These are phyloP conservation scores for Coix lacrymajobi DNA, from an alignment of 176 grass and related monocot species.

Conservation along the genomic window DNA sequence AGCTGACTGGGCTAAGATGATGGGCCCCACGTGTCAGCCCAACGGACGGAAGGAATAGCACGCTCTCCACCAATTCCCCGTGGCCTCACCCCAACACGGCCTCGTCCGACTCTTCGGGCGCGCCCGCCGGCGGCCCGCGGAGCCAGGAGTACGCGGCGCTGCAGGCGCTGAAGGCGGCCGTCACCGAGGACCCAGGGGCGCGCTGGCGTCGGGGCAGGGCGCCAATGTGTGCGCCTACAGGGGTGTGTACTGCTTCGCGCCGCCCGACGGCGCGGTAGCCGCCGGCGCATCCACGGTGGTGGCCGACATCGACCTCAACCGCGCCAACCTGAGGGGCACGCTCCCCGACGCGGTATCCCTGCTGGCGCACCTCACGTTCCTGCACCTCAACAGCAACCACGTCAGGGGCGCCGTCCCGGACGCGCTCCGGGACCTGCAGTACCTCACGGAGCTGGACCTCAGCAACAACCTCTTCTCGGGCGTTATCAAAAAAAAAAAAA, in stretches of 20 bases:
- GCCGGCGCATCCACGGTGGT: constrained; percentile 31
- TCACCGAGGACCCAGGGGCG: constrained; percentile 60
- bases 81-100: too few relatives aligned
- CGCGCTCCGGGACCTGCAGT: constrained; percentile 47
- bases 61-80: too few relatives aligned
- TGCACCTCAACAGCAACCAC: constrained; percentile 91
- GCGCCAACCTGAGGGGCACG: constrained; percentile 50
- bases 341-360: constrained; percentile 57
- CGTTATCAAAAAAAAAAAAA: too few relatives aligned
- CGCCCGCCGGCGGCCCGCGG: neutral
- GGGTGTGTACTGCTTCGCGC: constrained; percentile 72
- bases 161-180: constrained; percentile 67
- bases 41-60: too few relatives aligned
- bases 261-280: constrained; percentile 35
- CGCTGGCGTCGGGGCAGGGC: constrained; percentile 64
- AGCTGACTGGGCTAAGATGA: too few relatives aligned
- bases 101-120: neutral
- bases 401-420: constrained; percentile 55
- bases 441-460: constrained; percentile 83
- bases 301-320: constrained; percentile 79
- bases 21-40: too few relatives aligned
- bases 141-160: constrained; percentile 59
- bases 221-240: constrained; percentile 74
- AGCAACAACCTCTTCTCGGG: constrained; percentile 89
- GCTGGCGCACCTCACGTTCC: constrained; percentile 69